phyloP scores from a whole-genome alignment of 371 early-diverging fungal genomes.

The Saksenaea vasiformis region DNA sequence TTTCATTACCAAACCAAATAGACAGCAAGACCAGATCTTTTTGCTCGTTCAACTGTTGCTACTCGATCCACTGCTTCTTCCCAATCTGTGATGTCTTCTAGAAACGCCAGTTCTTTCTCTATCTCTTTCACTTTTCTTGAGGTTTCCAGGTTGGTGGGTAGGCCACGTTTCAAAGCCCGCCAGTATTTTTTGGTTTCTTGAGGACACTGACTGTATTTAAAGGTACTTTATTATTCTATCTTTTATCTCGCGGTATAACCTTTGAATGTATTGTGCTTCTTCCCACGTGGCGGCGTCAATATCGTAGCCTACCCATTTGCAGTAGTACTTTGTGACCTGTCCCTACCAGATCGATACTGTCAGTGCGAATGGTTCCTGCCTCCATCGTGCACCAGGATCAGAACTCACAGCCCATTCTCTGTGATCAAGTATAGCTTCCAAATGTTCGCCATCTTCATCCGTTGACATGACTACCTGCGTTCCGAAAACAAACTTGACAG shows the following conservation, averaged over 20 bases:
- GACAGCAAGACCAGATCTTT: background rate
- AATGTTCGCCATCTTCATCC: background rate
- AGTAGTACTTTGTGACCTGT: background rate
- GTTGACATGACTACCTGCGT: background rate
- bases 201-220: background rate
- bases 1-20: background rate
- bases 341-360: background rate
- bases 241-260: background rate
- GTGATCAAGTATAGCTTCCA: background rate
- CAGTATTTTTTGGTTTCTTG: background rate
- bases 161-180: background rate
- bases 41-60: background rate
- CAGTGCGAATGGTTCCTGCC: background rate
- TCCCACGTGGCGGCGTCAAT: background rate
- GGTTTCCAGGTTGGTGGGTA: background rate
- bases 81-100: background rate
- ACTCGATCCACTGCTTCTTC: background rate
- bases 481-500: background rate
- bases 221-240: background rate
- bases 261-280: background rate
- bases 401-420: background rate
- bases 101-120: background rate
- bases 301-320: background rate
- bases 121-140: background rate
- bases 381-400: background rate